Percentiles rank a stretch among this genome's conserved stretches.
These are phyloP conservation scores for Ascochyta koolunga DNA, from an alignment of 2,329 filamentous ascomycete genomes.

Conservation along the genomic window DNA sequence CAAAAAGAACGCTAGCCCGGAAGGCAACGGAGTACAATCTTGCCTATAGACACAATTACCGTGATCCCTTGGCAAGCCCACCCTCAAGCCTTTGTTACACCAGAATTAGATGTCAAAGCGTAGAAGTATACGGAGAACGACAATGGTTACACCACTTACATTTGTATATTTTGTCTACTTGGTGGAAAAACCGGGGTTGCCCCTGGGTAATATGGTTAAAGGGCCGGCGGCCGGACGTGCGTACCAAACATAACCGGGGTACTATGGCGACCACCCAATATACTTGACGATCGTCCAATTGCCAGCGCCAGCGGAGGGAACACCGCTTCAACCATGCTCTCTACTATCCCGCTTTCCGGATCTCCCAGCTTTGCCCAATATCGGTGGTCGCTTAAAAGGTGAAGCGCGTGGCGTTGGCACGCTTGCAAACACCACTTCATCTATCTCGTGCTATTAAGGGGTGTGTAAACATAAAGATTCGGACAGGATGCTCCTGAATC, in stretches of 20 bases:
- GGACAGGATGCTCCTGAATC: not conserved
- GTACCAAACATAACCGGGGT: constrained; percentile 2
- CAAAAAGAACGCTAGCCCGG: not conserved
- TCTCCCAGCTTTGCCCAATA: not conserved
- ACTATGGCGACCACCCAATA: not conserved
- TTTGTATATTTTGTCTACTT: not conserved
- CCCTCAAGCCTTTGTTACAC: not conserved
- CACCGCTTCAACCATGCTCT: not conserved
- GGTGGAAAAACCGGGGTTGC: constrained; percentile 8
- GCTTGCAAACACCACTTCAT: not conserved
- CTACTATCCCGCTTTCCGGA: not conserved
- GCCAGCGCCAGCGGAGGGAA: not conserved
- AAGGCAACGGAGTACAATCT: not conserved
- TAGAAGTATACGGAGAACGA: not conserved
- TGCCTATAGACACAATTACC: not conserved
- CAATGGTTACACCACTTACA: not conserved
- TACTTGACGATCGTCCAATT: constrained; percentile 4
- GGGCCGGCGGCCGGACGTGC: constrained; percentile 18
- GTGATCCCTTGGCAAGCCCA: not conserved
- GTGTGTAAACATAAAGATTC: not conserved
- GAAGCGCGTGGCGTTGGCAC: not conserved
- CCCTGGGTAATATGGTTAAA: constrained; percentile 13
- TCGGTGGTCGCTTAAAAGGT: not conserved
- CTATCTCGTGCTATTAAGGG: constrained; percentile 9
- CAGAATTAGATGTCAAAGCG: not conserved